Evolutionary conservation across 164 flowering plant species (phyloP).

Genomic region (Vitis cinerea): DNA sequence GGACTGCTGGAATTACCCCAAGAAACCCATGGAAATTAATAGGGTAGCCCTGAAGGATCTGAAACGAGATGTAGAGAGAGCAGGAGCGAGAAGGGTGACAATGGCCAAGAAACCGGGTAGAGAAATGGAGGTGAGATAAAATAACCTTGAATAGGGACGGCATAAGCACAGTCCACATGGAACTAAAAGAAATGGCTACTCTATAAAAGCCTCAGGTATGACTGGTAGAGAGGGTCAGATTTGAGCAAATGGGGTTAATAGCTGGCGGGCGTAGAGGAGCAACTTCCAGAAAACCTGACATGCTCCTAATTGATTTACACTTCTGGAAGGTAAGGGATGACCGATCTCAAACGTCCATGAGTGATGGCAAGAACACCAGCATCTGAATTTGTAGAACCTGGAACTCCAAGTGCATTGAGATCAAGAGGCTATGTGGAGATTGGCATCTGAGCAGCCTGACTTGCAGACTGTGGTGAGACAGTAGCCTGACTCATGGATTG

Average conservation of each 20-base stretch:
- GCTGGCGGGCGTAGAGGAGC: slow-evolving; percentile 48
- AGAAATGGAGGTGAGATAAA: slow-evolving; percentile 74
- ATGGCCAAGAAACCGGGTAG: slow-evolving; percentile 54
- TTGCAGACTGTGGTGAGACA: slow-evolving; percentile 32
- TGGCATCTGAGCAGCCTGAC: slow-evolving; percentile 37
- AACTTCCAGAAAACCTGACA: slow-evolving; percentile 84
- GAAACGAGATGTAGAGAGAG: slow-evolving; percentile 59
- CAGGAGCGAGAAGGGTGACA: slow-evolving; percentile 69
- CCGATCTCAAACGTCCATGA: too few relatives aligned
- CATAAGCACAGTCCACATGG: slow-evolving; percentile 17
- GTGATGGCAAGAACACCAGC: too few relatives aligned
- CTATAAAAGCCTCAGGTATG: too few relatives aligned
- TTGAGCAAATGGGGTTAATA: slow-evolving; percentile 55
- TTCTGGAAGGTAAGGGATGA: slow-evolving; percentile 25
- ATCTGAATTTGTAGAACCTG: slow-evolving; percentile 43
- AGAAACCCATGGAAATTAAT: slow-evolving; percentile 92
- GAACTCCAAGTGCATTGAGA: slow-evolving; percentile 76
- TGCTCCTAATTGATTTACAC: slow-evolving; percentile 59
- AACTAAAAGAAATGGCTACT: too few relatives aligned
- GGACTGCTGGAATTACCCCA: slow-evolving; percentile 83
- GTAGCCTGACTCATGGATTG: slow-evolving; percentile 40
- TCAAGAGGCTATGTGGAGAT: slow-evolving; percentile 78
- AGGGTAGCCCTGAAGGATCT: slow-evolving; percentile 66
- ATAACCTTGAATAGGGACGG: slow-evolving; percentile 38
- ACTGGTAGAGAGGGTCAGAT: slow-evolving; percentile 29